A percentile compares a stretch with the other conserved stretches of the same genome.
Evolutionary conservation across 2,329 filamentous ascomycete species (phyloP).

Genomic region (Anthostomella pinea): DNA sequence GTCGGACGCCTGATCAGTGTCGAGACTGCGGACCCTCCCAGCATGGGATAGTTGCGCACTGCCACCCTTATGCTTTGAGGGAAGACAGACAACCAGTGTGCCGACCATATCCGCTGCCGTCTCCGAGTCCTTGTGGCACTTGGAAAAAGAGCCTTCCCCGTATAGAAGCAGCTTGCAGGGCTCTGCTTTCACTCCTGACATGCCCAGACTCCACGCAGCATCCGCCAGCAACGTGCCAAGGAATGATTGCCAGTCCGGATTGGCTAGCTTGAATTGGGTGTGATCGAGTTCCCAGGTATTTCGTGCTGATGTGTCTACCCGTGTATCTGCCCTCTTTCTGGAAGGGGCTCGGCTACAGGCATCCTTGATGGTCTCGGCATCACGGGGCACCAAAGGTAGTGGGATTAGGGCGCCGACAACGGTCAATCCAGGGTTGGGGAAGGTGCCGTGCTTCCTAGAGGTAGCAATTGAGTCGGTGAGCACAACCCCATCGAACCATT

Average conservation of each 20-base stretch:
- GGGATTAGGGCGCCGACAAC: conserved; percentile 22
- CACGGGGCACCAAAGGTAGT: conserved; percentile 24
- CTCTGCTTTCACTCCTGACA: conserved; percentile 28
- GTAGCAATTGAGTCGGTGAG: conserved; percentile 15
- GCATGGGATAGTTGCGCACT: conserved; percentile 37
- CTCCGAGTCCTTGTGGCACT: conserved; percentile 43
- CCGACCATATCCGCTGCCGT: conserved; percentile 45
- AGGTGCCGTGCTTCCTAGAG: conserved; percentile 8
- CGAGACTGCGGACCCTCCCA: conserved; percentile 27
- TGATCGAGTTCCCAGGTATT: conserved; percentile 39
- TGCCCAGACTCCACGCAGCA: conserved; percentile 28
- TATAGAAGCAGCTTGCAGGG: conserved; percentile 45
- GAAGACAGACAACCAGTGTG: conserved; percentile 44
- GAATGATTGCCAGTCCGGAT: conserved; percentile 35
- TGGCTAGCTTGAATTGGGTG: conserved; percentile 34
- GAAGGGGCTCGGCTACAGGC: conserved; percentile 32
- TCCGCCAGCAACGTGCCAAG: conserved; percentile 23
- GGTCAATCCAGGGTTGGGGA: conserved; percentile 26
- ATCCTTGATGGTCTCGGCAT: conserved; percentile 25
- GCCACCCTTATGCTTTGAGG: conserved; percentile 43
- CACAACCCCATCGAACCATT: conserved; percentile 18
- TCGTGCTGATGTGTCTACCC: conserved; percentile 37
- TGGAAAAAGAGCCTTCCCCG: conserved; percentile 45
- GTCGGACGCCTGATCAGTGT: conserved; percentile 29
- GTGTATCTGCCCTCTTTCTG: conserved; percentile 35